A percentile compares a stretch with the other conserved stretches of the same genome.
Conservation (phyloP, 306 rosid genomes). For the Acacia acuminata region DNA sequence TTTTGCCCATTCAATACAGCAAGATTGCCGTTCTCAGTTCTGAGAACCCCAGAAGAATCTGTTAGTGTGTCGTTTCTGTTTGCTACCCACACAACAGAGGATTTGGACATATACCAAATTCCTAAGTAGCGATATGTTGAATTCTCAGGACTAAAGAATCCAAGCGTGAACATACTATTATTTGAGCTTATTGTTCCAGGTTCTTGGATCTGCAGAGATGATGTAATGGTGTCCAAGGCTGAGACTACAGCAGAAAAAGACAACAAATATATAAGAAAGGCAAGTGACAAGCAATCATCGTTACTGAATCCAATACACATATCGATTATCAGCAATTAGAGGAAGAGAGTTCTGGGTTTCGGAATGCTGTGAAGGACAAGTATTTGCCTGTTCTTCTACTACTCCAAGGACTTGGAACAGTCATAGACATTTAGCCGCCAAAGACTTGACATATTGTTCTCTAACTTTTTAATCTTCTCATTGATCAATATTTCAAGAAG, state of each 20-base stretch:
- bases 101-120: not conserved
- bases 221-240: not conserved
- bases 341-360: too few relatives aligned
- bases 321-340: too few relatives aligned
- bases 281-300: not conserved
- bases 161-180: not conserved
- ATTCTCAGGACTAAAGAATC: not conserved
- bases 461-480: too few relatives aligned
- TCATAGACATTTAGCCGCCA: too few relatives aligned
- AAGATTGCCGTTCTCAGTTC: constrained; percentile 13
- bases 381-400: too few relatives aligned
- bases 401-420: too few relatives aligned
- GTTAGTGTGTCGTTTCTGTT: not conserved
- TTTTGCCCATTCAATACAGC: constrained; percentile 34
- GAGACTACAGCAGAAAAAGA: not conserved
- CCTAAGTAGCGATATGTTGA: not conserved
- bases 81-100: not conserved
- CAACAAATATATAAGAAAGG: not conserved
- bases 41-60: not conserved
- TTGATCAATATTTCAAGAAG: too few relatives aligned
- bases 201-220: not conserved
- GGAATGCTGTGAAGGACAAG: too few relatives aligned
- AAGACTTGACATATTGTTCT: too few relatives aligned
- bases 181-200: not conserved
- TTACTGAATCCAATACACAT: too few relatives aligned